Evolutionary conservation across 2,329 filamentous ascomycete genomes (phyloP).

Genomic region (Cryphonectria nitschkei): DNA sequence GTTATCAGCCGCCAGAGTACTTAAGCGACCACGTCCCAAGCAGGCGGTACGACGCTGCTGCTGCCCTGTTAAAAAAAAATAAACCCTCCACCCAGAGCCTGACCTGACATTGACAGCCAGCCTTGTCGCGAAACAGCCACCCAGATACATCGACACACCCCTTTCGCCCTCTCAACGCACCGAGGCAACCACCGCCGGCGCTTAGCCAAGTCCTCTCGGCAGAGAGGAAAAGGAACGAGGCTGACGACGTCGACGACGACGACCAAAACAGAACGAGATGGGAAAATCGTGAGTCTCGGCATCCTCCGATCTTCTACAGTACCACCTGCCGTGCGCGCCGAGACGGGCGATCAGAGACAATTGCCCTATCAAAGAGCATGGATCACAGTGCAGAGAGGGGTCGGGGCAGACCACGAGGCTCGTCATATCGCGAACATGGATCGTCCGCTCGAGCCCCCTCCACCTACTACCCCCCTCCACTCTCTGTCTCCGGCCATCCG

Average conservation of each 20-base stretch:
- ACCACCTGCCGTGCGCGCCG: constrained; percentile 1
- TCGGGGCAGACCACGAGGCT: not conserved
- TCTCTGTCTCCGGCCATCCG: constrained; percentile 13
- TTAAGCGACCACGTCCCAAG: not conserved
- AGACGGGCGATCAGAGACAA: constrained; percentile 14
- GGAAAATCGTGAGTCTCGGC: constrained; percentile 56
- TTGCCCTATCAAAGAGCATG: constrained; percentile 15
- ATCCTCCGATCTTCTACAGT: constrained; percentile 12
- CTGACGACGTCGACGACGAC: constrained; percentile 15
- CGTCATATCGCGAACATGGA: constrained; percentile 2
- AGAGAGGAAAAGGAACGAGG: not conserved
- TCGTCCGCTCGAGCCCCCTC: constrained; percentile 19
- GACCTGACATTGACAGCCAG: constrained; percentile 10
- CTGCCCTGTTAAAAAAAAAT: not conserved
- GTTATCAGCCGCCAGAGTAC: not conserved
- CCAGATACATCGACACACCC: not conserved
- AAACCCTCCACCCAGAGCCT: not conserved
- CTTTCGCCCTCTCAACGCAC: not conserved
- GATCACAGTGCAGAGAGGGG: not conserved
- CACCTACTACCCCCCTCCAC: not conserved
- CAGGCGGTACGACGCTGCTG: not conserved
- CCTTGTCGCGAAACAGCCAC: constrained; percentile 15
- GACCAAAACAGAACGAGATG: constrained; percentile 40
- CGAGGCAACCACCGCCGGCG: constrained; percentile 2
- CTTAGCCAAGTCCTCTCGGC: constrained; percentile 7